These are phyloP conservation scores for Avena sativa DNA, from an alignment of 176 grass and related monocot genomes.

Conservation along the genomic window DNA sequence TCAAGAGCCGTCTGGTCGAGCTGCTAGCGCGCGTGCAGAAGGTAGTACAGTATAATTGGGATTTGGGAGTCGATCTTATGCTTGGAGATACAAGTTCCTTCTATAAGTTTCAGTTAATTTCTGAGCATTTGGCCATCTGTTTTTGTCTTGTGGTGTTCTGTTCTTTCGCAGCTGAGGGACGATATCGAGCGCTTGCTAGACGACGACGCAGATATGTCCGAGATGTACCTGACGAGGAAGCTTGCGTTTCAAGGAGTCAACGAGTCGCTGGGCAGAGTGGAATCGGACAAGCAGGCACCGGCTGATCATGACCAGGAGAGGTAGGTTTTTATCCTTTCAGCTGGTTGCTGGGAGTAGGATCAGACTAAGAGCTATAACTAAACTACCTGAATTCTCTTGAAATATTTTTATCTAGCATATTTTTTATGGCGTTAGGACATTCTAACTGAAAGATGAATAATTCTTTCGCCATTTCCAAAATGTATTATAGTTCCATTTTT, in stretches of 20 bases:
- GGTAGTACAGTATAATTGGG: slow-evolving; percentile 25
- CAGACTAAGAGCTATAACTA: not conserved
- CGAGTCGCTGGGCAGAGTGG: slow-evolving; percentile 36
- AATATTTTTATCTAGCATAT: not conserved
- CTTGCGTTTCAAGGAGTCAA: slow-evolving; percentile 41
- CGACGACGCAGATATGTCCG: slow-evolving; percentile 63
- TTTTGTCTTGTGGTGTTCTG: not conserved
- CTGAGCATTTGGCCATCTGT: slow-evolving; percentile 3
- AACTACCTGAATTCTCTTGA: not conserved
- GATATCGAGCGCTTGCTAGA: slow-evolving; percentile 75
- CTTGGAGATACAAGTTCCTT: not conserved
- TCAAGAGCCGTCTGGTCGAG: slow-evolving; percentile 77
- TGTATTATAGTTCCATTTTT: not conserved
- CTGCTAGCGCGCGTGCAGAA: slow-evolving; percentile 76
- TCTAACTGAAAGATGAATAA: not conserved
- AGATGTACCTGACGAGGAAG: slow-evolving; percentile 71
- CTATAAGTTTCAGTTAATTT: not conserved
- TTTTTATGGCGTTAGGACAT: not conserved
- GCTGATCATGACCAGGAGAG: slow-evolving; percentile 28
- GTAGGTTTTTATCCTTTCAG: slow-evolving; percentile 18
- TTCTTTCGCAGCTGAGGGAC: slow-evolving; percentile 57
- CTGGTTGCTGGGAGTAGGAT: slow-evolving; percentile 8
- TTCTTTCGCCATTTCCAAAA: not conserved
- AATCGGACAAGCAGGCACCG: slow-evolving; percentile 34
- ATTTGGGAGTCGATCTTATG: not conserved